Evolutionary conservation across 257 asterid genomes (phyloP), one percentile per base, ranked within the genome.

Genomic region (Solanum etuberosum): DNA sequence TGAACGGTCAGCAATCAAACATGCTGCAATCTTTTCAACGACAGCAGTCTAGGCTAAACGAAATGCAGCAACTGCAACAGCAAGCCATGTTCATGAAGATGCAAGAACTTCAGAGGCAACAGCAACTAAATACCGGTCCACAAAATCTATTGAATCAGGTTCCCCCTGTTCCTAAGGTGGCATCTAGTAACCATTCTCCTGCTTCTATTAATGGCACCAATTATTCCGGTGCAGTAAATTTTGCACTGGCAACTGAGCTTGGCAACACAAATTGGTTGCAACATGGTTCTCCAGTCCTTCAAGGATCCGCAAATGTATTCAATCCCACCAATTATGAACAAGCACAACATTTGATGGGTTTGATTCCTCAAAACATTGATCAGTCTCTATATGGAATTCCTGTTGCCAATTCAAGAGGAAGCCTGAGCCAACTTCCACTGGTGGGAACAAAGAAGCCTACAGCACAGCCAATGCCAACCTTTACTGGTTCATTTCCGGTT

Each of bases 381-480:
- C 96, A 92, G 87, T 96, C 98, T 70, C 95, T 96, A 67, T 95
- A 93, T 91, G 99, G 99, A 86, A 93, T 94, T 91, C 99, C 99
- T 27, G 86, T 96, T 83, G 90, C 98, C 85, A 87, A 90, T 89
- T 92, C 98, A 81, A 95, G 97, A 93, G 95, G 95, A 81, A 82
- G 90, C 83, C 89, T 86, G n/a, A 91, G 89, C 86, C 95, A 93
- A 84, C 91, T 91, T 89, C 87, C 97, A 73, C 94, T 91, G 72
- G 72, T 88, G 91, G 92, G 87, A 87, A 80, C 90, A 16, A 93
- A 91, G 68, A 93, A 94, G 86, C 87, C 94, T 87, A 86, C 93
- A 29, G 88, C 88, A 78, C 93, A 87, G 86, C 98, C 92, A 67
- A 72, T 89, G 89, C 87, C 90, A 77, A 86, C 92, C 86, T 88